Evolutionary conservation across 2,329 filamentous ascomycete genomes (phyloP).

Genomic region (Colletotrichum truncatum): DNA sequence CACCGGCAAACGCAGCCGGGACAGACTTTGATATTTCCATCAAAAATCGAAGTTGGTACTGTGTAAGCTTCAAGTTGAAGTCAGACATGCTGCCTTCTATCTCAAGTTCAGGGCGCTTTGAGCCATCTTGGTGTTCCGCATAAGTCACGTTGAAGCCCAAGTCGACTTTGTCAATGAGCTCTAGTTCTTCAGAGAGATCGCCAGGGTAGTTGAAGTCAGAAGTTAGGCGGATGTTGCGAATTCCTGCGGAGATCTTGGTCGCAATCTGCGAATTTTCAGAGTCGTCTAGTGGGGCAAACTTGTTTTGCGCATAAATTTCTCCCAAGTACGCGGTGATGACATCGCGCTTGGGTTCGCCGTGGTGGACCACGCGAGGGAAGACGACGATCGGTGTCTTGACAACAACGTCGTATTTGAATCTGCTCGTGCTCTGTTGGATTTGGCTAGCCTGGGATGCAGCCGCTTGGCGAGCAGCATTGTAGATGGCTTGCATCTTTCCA

Average conservation of each 20-base stretch:
- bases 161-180: conserved; percentile 97
- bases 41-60: conserved; percentile 89
- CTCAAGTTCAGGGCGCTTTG: conserved; percentile 88
- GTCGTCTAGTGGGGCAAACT: conserved; percentile 86
- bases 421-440: conserved; percentile 87
- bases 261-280: conserved; percentile 76
- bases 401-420: conserved; percentile 92
- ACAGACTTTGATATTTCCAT: conserved; percentile 89
- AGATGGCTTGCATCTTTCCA: conserved; percentile 99
- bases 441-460: conserved; percentile 94
- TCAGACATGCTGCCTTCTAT: conserved; percentile 93
- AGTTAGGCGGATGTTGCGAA: conserved; percentile 90
- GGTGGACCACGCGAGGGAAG: conserved; percentile 82
- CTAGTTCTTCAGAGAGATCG: conserved; percentile 81
- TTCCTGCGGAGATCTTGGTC: conserved; percentile 90
- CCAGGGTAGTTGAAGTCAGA: conserved; percentile 86
- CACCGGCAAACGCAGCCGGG: conserved; percentile 84
- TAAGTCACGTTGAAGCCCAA: conserved; percentile 93
- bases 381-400: conserved; percentile 96
- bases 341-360: conserved; percentile 78
- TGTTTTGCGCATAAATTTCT: conserved; percentile 97
- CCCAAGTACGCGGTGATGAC: conserved; percentile 91
- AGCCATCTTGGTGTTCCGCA: conserved; percentile 81
- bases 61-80: conserved; percentile 88
- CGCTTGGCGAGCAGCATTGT: conserved; percentile 95